These are phyloP conservation scores for Flammula alnicola DNA, from an alignment of 1,284 basidiomycete species.

Conservation along the genomic window DNA sequence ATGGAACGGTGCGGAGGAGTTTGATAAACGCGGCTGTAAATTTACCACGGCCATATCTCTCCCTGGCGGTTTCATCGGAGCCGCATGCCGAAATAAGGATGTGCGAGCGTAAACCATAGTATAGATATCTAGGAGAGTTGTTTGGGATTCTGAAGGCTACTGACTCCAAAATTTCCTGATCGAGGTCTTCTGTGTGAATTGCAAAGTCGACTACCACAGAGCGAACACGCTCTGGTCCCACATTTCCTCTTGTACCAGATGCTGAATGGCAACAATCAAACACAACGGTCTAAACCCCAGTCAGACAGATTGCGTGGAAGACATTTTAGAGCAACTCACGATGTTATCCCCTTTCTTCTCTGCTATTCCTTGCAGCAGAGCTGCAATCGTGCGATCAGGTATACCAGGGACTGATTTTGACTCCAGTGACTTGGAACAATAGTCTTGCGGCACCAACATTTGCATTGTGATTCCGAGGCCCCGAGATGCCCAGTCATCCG, in stretches of 20 bases:
- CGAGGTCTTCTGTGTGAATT: not conserved
- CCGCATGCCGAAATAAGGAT: conserved; percentile 12
- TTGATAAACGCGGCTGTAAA: conserved; percentile 11
- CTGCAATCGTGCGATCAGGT: not conserved
- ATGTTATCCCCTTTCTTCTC: conserved; percentile 1
- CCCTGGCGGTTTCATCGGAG: conserved; percentile 2
- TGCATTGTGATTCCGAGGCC: not conserved
- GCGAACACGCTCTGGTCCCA: not conserved
- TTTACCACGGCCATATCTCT: conserved; percentile 2
- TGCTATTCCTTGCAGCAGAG: not conserved
- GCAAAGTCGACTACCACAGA: not conserved
- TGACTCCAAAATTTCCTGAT: not conserved
- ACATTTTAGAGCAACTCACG: not conserved
- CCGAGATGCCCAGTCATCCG: conserved; percentile 50
- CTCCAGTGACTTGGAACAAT: not conserved
- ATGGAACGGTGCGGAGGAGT: not conserved
- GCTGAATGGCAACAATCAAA: conserved; percentile 12
- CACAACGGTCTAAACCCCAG: conserved; percentile 4
- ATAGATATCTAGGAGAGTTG: not conserved
- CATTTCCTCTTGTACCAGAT: not conserved
- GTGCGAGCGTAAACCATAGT: conserved; percentile 3
- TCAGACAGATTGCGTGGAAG: not conserved
- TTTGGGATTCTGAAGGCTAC: not conserved
- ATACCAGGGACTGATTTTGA: not conserved
- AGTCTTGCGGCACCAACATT: conserved; percentile 7